A percentile compares a stretch with the other conserved stretches of the same genome.
Conservation (phyloP, 2,329 filamentous ascomycete species). For the Trichothecium sympodiale region DNA sequence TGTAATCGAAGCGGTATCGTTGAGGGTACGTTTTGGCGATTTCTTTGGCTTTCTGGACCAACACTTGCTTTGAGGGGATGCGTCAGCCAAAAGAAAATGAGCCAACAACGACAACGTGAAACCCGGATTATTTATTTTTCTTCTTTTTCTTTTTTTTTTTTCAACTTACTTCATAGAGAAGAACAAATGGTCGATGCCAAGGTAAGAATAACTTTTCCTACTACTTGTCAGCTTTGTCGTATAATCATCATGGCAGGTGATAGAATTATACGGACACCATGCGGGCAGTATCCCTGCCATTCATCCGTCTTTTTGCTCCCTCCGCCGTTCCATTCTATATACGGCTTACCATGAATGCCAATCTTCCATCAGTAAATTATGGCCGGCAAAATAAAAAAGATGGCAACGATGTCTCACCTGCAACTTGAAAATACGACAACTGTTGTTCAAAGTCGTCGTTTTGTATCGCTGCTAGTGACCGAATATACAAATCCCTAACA, state of each 20-base stretch:
- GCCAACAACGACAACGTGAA: too few relatives aligned
- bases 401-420: slow-evolving; percentile 24
- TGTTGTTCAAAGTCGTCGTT: slow-evolving; percentile 26
- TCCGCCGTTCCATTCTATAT: slow-evolving; percentile 29
- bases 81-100: slow-evolving; percentile 4
- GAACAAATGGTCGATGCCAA: slow-evolving; percentile 46
- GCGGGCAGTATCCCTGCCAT: slow-evolving; percentile 33
- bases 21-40: slow-evolving; percentile 33
- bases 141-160: too few relatives aligned
- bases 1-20: slow-evolving; percentile 23
- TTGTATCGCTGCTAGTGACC: slow-evolving; percentile 32
- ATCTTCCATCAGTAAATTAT: too few relatives aligned
- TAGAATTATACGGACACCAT: slow-evolving; percentile 27
- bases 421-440: slow-evolving; percentile 38
- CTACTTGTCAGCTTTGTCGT: slow-evolving; percentile 2
- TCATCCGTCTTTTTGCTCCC: slow-evolving; percentile 16
- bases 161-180: slow-evolving; percentile 43
- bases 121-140: too few relatives aligned
- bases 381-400: too few relatives aligned
- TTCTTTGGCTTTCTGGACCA: slow-evolving; percentile 32
- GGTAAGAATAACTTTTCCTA: slow-evolving; percentile 38
- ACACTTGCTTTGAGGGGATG: slow-evolving; percentile 37
- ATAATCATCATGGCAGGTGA: background rate
- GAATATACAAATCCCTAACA: slow-evolving; percentile 37
- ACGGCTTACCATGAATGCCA: slow-evolving; percentile 32